Percentiles rank a stretch among this genome's conserved stretches.
Evolutionary conservation across 1,139 yeast genomes (phyloP).

Genomic region (Spencermartinsiella ligniputridi): DNA sequence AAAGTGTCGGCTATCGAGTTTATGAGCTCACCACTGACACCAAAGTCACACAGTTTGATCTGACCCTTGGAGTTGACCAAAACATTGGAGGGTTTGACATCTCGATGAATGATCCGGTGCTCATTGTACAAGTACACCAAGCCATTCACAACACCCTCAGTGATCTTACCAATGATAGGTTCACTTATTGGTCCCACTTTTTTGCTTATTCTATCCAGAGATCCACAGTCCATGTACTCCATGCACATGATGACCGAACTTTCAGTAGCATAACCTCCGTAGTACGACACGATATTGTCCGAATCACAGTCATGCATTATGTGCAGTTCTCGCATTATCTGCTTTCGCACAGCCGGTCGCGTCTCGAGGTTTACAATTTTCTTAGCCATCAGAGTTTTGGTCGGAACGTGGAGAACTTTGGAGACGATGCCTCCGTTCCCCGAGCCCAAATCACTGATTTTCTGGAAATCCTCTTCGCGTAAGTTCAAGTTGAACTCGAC

Average conservation of each 20-base stretch:
- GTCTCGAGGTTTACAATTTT: conserved; percentile 85
- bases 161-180: conserved; percentile 64
- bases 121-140: conserved; percentile 72
- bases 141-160: conserved; percentile 76
- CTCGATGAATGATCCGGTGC: conserved; percentile 87
- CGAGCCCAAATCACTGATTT: conserved; percentile 74
- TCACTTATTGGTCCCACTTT: conserved; percentile 55
- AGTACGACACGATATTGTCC: conserved; percentile 81
- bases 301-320: conserved; percentile 84
- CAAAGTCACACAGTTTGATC: conserved; percentile 86
- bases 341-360: conserved; percentile 75
- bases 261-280: conserved; percentile 75
- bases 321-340: conserved; percentile 79
- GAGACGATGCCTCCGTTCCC: conserved; percentile 95
- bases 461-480: conserved; percentile 64
- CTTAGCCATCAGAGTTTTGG: conserved; percentile 85
- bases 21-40: conserved; percentile 85
- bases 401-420: conserved; percentile 83
- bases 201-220: conserved; percentile 71
- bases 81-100: conserved; percentile 87
- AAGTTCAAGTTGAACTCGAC: conserved; percentile 49
- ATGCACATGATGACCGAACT: conserved; percentile 74
- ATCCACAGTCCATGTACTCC: conserved; percentile 96
- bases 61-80: conserved; percentile 74
- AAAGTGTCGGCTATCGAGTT: conserved; percentile 94